phyloP scores from a whole-genome alignment of 2,329 filamentous ascomycete genomes.

The Penicillium sp. region DNA sequence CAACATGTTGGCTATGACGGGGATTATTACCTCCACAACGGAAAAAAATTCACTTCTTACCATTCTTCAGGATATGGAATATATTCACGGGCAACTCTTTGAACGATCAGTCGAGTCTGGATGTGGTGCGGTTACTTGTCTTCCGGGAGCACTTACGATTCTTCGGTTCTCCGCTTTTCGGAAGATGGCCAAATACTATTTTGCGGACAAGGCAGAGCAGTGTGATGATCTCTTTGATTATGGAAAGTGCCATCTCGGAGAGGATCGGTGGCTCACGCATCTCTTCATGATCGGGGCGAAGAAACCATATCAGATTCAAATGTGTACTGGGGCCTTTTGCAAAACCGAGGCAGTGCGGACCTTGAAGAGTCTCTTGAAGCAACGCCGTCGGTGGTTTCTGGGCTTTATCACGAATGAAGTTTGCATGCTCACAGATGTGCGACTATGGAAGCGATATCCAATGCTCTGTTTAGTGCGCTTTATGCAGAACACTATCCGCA shows the following conservation, averaged over 20 bases:
- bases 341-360: conserved; percentile 97
- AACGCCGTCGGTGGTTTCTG: conserved; percentile 93
- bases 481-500: conserved; percentile 95
- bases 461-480: conserved; percentile 85
- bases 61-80: conserved; percentile 95
- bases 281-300: conserved; percentile 98
- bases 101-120: conserved; percentile 94
- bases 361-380: conserved; percentile 84
- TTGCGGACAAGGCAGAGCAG: conserved; percentile 93
- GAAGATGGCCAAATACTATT: conserved; percentile 98
- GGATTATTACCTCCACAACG: conserved; percentile 93
- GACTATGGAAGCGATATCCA: conserved; percentile 90
- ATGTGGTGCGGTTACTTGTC: conserved; percentile 90
- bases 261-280: conserved; percentile 96
- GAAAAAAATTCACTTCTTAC: conserved; percentile 88
- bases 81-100: conserved; percentile 94
- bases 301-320: conserved; percentile 92
- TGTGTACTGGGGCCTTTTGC: conserved; percentile 97
- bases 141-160: conserved; percentile 94
- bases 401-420: conserved; percentile 98
- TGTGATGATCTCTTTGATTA: conserved; percentile 97
- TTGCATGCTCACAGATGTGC: conserved; percentile 94
- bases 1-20: conserved; percentile 97
- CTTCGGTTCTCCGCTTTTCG: conserved; percentile 94
- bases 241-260: conserved; percentile 91